Evolutionary conservation across 306 rosid genomes (phyloP).

Genomic region (Coriaria nepalensis): DNA sequence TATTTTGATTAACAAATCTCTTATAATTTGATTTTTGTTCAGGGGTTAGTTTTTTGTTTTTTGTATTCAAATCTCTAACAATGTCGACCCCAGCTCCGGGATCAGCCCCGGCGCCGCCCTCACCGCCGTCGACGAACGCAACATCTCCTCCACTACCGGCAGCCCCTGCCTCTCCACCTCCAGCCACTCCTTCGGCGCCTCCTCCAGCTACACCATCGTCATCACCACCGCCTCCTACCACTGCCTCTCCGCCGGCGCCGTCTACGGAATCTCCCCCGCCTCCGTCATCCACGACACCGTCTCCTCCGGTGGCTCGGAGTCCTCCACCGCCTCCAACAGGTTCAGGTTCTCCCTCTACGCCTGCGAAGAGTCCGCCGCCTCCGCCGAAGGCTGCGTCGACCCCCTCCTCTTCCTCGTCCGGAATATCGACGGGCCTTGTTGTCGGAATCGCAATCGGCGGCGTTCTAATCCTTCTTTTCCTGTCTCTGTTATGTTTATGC

Average conservation of each 20-base stretch:
- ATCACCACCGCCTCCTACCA: slow-evolving; percentile 17
- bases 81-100: slow-evolving; percentile 47
- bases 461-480: slow-evolving; percentile 37
- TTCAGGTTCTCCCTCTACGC: slow-evolving; percentile 21
- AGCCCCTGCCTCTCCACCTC: slow-evolving; percentile 19
- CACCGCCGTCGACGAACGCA: slow-evolving; percentile 28
- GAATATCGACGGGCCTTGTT: slow-evolving; percentile 36
- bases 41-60: neutral
- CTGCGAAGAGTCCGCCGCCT: slow-evolving; percentile 20
- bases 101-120: slow-evolving; percentile 33
- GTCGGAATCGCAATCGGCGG: slow-evolving; percentile 76
- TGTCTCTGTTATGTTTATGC: slow-evolving; percentile 57
- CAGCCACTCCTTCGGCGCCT: slow-evolving; percentile 20
- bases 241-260: slow-evolving; percentile 22
- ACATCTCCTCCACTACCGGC: slow-evolving; percentile 19
- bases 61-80: neutral
- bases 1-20: neutral
- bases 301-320: too few species aligned
- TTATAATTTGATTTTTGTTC: neutral
- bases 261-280: slow-evolving; percentile 10
- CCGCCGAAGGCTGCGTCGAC: slow-evolving; percentile 10
- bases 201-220: slow-evolving; percentile 10
- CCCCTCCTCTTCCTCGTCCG: slow-evolving; percentile 28
- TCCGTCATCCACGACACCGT: slow-evolving; percentile 4
- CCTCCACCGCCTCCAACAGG: slow-evolving; percentile 15